Evolutionary conservation across 371 early-diverging fungal species (phyloP).

Genomic region (Mucor mucedo): DNA sequence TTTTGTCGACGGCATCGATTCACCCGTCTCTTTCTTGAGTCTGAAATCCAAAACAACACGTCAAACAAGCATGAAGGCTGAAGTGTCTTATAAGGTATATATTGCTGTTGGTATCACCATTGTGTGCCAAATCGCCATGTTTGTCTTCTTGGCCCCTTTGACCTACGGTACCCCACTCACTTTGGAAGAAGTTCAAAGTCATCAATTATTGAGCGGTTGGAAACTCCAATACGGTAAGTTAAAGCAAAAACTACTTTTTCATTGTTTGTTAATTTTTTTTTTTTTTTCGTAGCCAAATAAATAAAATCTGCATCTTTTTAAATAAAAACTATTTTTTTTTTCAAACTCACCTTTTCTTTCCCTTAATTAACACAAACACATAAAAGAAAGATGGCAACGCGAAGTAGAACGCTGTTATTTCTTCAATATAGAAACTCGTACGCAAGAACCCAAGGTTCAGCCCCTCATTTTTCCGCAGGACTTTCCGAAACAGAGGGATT

Average conservation of each 20-base stretch:
- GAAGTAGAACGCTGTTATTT: slow-evolving; percentile 90
- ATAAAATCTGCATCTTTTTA: background rate
- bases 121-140: slow-evolving; percentile 50
- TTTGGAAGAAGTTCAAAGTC: slow-evolving; percentile 60
- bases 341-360: too few species aligned
- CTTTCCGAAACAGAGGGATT: slow-evolving; percentile 65
- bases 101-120: slow-evolving; percentile 51
- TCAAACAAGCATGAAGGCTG: slow-evolving; percentile 36
- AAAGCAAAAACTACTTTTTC: background rate
- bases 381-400: slow-evolving; percentile 71
- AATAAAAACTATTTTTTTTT: too few species aligned
- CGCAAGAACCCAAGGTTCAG: slow-evolving; percentile 63
- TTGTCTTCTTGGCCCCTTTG: slow-evolving; percentile 67
- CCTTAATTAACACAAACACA: too few species aligned
- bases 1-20: slow-evolving; percentile 64
- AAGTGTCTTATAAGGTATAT: slow-evolving; percentile 31
- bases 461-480: slow-evolving; percentile 44
- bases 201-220: slow-evolving; percentile 79
- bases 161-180: slow-evolving; percentile 71
- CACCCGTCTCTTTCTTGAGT: slow-evolving; percentile 54
- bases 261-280: background rate
- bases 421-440: slow-evolving; percentile 93
- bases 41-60: slow-evolving; percentile 33
- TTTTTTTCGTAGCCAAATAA: slow-evolving; percentile 2
- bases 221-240: slow-evolving; percentile 82